Conservation (phyloP, 768 basidiomycete species). For the Boletellus sp. region DNA sequence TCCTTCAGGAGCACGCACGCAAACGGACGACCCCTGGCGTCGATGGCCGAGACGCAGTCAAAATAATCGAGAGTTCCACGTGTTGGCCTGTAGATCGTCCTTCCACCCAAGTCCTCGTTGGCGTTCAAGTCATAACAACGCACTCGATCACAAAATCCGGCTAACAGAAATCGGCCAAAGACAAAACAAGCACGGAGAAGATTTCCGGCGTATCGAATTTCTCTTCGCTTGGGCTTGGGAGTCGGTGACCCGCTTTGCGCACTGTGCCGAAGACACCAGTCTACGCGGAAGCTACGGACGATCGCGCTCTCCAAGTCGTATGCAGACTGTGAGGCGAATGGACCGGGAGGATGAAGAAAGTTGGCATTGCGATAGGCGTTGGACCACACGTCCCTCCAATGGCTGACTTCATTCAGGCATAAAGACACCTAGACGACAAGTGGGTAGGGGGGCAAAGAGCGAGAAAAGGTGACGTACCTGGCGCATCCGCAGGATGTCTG, state of each 20-base stretch:
- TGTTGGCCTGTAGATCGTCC: background rate
- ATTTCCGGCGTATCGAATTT: background rate
- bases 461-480: too few species aligned
- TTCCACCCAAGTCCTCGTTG: background rate
- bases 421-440: too few species aligned
- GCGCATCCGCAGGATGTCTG: too few species aligned
- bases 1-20: constrained; percentile 14
- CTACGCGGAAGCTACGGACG: background rate
- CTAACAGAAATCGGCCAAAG: background rate
- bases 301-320: background rate
- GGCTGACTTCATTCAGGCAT: too few species aligned
- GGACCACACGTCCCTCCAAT: too few species aligned
- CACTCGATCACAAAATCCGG: background rate
- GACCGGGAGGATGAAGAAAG: background rate
- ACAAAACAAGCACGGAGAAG: background rate
- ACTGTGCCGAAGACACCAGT: background rate
- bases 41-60: constrained; percentile 9
- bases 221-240: background rate
- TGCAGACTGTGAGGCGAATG: background rate
- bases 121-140: background rate
- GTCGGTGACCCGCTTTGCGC: background rate
- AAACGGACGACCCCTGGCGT: constrained; percentile 14
- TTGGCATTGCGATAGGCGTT: background rate
- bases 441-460: too few species aligned
- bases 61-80: background rate